Conservation (phyloP, 1,284 basidiomycete species). For the Neotropicomus parvogracilis region DNA sequence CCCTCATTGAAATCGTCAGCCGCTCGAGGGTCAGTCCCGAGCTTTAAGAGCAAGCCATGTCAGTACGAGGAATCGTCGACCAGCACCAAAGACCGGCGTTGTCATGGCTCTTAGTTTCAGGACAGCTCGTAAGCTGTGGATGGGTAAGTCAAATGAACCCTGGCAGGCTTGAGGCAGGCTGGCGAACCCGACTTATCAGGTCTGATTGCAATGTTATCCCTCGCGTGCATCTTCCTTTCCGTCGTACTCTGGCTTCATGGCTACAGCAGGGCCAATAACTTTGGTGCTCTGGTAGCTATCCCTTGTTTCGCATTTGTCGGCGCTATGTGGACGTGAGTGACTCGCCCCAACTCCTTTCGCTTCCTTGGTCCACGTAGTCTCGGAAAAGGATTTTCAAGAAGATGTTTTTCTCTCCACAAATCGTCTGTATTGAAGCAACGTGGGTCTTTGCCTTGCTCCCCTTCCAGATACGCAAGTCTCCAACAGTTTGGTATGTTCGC, state of each 20-base stretch:
- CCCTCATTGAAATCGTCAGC: constrained; percentile 15
- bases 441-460: constrained; percentile 45
- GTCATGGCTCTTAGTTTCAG: constrained; percentile 31
- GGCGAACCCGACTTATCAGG: constrained; percentile 16
- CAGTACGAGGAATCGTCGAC: not conserved
- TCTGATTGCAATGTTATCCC: constrained; percentile 28
- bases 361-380: constrained; percentile 1
- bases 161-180: not conserved
- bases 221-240: constrained; percentile 28
- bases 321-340: constrained; percentile 32
- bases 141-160: constrained; percentile 31
- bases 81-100: not conserved
- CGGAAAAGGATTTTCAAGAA: constrained; percentile 29
- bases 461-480: constrained; percentile 44
- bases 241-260: constrained; percentile 31
- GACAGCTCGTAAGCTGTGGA: constrained; percentile 31
- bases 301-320: constrained; percentile 26
- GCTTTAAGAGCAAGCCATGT: not conserved
- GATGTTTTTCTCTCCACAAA: constrained; percentile 35
- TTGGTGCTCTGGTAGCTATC: constrained; percentile 32
- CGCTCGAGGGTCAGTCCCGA: no score
- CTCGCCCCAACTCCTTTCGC: not conserved
- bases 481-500: not conserved
- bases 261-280: constrained; percentile 27
- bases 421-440: constrained; percentile 42